Evolutionary conservation across 1,284 basidiomycete species (phyloP), one percentile per base, ranked within the genome.

Genomic region (Naganishia liquefaciens): DNA sequence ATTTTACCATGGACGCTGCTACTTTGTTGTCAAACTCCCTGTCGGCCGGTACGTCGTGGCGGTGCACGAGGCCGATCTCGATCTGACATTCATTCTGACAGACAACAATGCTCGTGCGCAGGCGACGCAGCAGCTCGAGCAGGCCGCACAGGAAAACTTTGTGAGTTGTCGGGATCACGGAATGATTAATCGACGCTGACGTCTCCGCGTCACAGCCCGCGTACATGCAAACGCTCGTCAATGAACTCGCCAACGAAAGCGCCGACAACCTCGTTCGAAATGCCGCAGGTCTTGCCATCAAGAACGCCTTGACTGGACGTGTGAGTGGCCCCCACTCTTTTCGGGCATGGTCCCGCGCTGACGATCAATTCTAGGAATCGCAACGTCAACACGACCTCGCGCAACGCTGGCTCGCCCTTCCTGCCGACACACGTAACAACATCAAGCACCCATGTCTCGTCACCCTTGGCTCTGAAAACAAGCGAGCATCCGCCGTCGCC

Each of bases 241-340:
- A 84, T 15, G 90, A 93, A 72, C 85, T 96, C 53, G 85, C 86
- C 40, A 88, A 91, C 70, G 90, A 92, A 76, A 80, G 73, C 51
- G 84, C 85, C 10, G 83, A 82, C n/a, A 73, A 87, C 43, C 88
- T 92, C 78, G 86, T 96, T 60, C 85, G 95, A 71, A 94, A 92
- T 74, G 93, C 95, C 19, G 93, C 96, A 27, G 94, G 93, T 78
- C 84, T 99, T 58, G 94, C 94, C 21, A 84, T 99, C 80, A 99
- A 99, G 86, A 99, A 99, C 78, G 87, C 93, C 66, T 81, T 99
- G 66, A 86, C 88, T 47, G 92, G 94, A 68, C 84, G 92, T 74
- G 92, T 94, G 81, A 77, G 89, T 84, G 68, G n/a, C n/a, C n/a
- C n/a, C n/a, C 27, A 3, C 23, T n/a, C 39, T 6, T 9, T 19